These are phyloP conservation scores for Parachlorella kessleri DNA, from an alignment of 139 green algal genomes.

Conservation along the genomic window DNA sequence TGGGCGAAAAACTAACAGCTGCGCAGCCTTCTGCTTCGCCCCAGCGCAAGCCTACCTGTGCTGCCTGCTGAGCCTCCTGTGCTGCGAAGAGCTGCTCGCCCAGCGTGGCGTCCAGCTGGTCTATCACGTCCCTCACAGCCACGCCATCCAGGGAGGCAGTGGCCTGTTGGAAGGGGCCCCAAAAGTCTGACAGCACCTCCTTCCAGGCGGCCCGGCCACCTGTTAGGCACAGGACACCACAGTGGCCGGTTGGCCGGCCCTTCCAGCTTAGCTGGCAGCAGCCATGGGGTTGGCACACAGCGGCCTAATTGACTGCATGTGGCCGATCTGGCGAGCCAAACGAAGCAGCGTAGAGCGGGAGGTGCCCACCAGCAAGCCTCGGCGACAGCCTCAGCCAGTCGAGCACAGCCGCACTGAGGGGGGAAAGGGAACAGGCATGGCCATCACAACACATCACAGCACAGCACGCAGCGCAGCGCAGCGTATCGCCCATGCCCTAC, in stretches of 20 bases:
- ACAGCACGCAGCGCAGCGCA: no score
- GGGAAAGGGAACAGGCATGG: neutral
- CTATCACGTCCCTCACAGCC: constrained; percentile 59
- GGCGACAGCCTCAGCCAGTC: neutral
- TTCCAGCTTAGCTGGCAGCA: neutral
- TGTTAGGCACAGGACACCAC: constrained; percentile 13
- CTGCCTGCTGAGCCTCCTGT: neutral
- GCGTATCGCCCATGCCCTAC: no score
- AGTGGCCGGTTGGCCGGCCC: neutral
- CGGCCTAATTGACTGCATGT: neutral
- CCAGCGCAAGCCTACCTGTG: neutral
- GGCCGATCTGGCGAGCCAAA: neutral
- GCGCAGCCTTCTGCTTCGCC: neutral
- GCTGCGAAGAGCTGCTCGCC: constrained; percentile 45
- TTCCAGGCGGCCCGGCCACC: constrained; percentile 50
- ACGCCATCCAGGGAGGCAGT: constrained; percentile 37
- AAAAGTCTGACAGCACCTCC: constrained; percentile 68
- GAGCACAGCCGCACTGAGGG: no score
- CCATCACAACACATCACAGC: neutral
- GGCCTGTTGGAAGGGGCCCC: constrained; percentile 56
- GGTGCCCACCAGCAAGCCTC: neutral
- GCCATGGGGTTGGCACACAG: neutral
- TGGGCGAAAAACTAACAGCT: neutral
- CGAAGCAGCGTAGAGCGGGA: neutral
- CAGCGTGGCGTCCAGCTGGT: constrained; percentile 60